Conservation (phyloP, 1,139 yeast species). For the Magnusiomyces ingens region DNA sequence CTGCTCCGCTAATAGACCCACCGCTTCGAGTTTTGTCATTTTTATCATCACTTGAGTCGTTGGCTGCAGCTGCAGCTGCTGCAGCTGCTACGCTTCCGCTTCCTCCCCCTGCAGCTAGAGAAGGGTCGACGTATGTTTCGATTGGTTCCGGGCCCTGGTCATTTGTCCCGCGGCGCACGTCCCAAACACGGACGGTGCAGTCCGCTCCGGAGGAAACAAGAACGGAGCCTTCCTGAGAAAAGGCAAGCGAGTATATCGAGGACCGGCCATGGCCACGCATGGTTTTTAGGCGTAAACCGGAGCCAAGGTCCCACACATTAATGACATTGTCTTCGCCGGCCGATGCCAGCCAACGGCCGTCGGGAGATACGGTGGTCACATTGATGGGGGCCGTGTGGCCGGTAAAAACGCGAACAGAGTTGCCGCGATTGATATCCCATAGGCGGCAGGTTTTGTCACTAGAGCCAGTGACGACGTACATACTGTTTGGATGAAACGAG, state of each 20-base stretch:
- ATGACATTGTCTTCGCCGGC: constrained; percentile 92
- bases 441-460: constrained; percentile 91
- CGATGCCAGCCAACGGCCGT: constrained; percentile 93
- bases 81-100: constrained; percentile 19
- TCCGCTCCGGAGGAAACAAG: constrained; percentile 93
- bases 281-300: constrained; percentile 72
- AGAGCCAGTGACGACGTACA: constrained; percentile 90
- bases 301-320: constrained; percentile 90
- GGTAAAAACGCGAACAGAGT: constrained; percentile 84
- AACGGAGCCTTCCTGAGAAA: constrained; percentile 81
- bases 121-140: constrained; percentile 41
- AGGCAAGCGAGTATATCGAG: constrained; percentile 77
- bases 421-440: constrained; percentile 95
- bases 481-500: constrained; percentile 92
- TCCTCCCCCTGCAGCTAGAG: constrained; percentile 6
- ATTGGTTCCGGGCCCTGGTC: constrained; percentile 73
- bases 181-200: constrained; percentile 93
- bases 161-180: constrained; percentile 73
- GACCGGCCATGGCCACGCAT: constrained; percentile 89
- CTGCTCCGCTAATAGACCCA: constrained; percentile 2
- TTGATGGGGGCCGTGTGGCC: constrained; percentile 90
- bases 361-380: constrained; percentile 85
- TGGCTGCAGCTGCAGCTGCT: constrained; percentile 15
- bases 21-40: background rate
- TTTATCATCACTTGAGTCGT: background rate